These are phyloP conservation scores for Phytopythium aichiense DNA, from an alignment of 352 stramenopile species.

Conservation along the genomic window DNA sequence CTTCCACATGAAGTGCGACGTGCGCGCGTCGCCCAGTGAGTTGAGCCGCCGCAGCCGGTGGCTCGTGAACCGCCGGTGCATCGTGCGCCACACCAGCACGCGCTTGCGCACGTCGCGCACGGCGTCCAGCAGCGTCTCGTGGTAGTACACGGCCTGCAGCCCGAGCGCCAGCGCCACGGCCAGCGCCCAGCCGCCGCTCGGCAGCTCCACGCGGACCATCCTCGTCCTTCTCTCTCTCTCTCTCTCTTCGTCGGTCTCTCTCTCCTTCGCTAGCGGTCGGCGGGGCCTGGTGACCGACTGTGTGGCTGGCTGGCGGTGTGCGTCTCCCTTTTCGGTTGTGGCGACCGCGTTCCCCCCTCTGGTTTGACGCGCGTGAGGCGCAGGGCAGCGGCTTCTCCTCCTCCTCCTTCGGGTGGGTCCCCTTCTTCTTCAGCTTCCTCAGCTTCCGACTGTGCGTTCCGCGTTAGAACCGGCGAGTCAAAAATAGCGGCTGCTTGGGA, in stretches of 20 bases:
- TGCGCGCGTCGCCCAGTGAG: slow-evolving; percentile 53
- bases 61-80: slow-evolving; percentile 73
- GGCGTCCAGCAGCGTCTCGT: slow-evolving; percentile 38
- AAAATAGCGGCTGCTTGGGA: neutral
- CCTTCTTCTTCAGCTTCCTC: slow-evolving; percentile 3
- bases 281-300: neutral
- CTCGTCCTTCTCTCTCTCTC: neutral
- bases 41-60: slow-evolving; percentile 68
- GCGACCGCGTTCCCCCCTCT: neutral
- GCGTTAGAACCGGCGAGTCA: neutral
- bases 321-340: neutral
- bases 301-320: neutral
- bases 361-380: slow-evolving; percentile 5
- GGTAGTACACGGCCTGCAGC: slow-evolving; percentile 49
- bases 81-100: slow-evolving; percentile 62
- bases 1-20: slow-evolving; percentile 78
- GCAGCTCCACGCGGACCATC: slow-evolving; percentile 24
- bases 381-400: neutral
- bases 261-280: neutral
- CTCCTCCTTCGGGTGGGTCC: neutral
- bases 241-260: neutral
- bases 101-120: slow-evolving; percentile 43
- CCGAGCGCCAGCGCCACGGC: slow-evolving; percentile 26
- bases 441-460: neutral
- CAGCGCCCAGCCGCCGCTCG: slow-evolving; percentile 25